These are phyloP conservation scores for Pleurotus citrinopileatus DNA, from an alignment of 768 basidiomycete species.

Conservation along the genomic window DNA sequence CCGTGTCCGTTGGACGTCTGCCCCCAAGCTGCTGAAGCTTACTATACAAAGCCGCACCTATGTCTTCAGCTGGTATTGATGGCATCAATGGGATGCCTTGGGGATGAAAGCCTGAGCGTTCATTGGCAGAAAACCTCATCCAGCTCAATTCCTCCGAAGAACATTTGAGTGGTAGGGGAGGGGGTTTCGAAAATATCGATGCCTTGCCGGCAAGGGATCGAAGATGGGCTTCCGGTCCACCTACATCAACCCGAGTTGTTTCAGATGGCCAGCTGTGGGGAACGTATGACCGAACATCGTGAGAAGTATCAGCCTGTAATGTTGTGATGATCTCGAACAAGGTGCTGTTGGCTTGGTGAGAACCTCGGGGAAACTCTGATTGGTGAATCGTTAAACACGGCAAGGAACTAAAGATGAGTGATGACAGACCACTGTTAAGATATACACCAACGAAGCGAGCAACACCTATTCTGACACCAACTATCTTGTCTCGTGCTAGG, in stretches of 20 bases:
- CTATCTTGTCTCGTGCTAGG: constrained; percentile 64
- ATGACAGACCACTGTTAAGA: constrained; percentile 42
- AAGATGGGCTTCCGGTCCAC: background rate
- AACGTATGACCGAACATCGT: constrained; percentile 63
- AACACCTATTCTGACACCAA: constrained; percentile 84
- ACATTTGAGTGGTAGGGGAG: background rate
- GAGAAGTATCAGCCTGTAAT: constrained; percentile 54
- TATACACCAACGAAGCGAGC: constrained; percentile 68
- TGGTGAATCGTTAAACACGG: no score
- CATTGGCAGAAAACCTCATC: no score
- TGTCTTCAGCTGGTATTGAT: background rate
- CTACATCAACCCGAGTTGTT: background rate
- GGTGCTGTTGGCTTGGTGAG: constrained; percentile 23
- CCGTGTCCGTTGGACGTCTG: background rate
- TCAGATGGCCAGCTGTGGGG: constrained; percentile 25
- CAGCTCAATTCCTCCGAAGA: no score
- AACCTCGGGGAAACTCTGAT: constrained; percentile 25
- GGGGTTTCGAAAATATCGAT: constrained; percentile 11
- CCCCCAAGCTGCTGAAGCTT: constrained; percentile 6
- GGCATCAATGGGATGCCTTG: no score
- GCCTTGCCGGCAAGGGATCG: background rate
- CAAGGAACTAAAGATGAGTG: no score
- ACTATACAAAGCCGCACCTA: background rate
- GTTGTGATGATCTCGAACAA: constrained; percentile 39
- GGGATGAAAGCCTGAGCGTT: no score